Evolutionary conservation across 2,329 filamentous ascomycete genomes (phyloP).

Genomic region (Emmonsiellopsis sp.): DNA sequence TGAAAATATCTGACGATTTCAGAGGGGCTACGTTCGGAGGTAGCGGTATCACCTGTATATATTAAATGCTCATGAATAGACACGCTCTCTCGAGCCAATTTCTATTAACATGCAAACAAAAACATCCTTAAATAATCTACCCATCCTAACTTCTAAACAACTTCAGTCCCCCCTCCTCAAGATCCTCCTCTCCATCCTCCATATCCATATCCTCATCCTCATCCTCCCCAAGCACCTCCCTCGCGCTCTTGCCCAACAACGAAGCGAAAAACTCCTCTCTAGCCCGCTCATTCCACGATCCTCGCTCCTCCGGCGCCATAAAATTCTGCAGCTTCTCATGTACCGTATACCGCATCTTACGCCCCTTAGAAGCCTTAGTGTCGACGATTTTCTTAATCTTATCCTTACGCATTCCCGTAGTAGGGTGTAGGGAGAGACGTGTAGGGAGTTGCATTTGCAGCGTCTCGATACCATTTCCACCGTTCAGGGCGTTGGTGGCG

Average conservation of each 20-base stretch:
- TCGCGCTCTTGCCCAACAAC: conserved; percentile 56
- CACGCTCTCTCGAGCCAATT: too few species aligned
- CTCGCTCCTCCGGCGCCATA: conserved; percentile 82
- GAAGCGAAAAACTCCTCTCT: conserved; percentile 69
- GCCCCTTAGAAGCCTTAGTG: conserved; percentile 87
- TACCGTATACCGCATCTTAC: conserved; percentile 88
- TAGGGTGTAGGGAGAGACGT: conserved; percentile 27
- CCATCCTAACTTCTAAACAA: conserved; percentile 20
- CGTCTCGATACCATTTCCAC: conserved; percentile 33
- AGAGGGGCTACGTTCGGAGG: too few species aligned
- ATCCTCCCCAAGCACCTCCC: conserved; percentile 54
- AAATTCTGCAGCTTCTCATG: conserved; percentile 98
- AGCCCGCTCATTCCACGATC: conserved; percentile 70
- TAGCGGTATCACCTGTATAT: too few species aligned
- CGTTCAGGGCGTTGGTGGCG: conserved; percentile 26
- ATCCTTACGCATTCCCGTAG: conserved; percentile 37
- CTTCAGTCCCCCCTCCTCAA: conserved; percentile 24
- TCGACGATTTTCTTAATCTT: conserved; percentile 80
- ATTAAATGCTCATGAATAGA: too few species aligned
- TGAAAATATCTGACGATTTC: too few species aligned
- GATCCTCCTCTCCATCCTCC: conserved; percentile 17
- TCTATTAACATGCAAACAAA: not conserved
- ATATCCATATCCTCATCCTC: conserved; percentile 43
- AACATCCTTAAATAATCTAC: not conserved
- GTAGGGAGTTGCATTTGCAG: conserved; percentile 29